phyloP scores from a whole-genome alignment of 305 asterid genomes.

The Solanum hybrid region DNA sequence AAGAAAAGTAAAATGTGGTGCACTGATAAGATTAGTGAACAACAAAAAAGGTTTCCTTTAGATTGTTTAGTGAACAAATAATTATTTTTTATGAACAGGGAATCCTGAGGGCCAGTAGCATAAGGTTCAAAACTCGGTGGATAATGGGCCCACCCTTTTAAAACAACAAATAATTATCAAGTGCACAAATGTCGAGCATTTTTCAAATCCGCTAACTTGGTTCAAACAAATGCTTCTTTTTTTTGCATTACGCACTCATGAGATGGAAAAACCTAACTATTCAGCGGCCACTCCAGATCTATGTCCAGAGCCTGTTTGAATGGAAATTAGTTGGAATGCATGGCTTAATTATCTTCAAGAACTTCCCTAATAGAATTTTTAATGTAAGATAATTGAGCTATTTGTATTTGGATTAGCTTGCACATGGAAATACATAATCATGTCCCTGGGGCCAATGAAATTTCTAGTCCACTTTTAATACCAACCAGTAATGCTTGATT shows the following conservation, averaged over 20 bases:
- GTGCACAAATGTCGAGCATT: not conserved
- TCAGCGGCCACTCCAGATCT: not conserved
- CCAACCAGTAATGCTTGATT: not conserved
- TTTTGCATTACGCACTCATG: not conserved
- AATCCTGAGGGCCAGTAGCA: not conserved
- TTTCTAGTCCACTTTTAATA: not conserved
- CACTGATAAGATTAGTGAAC: not conserved
- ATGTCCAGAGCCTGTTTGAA: not conserved
- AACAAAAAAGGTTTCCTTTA: not conserved
- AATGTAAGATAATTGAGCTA: not conserved
- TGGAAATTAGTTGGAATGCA: not conserved
- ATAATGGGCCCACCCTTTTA: not conserved
- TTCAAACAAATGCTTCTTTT: not conserved
- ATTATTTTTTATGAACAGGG: not conserved
- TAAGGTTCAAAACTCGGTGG: not conserved
- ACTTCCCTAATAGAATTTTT: not conserved
- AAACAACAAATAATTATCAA: not conserved
- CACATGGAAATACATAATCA: not conserved
- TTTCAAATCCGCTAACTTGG: not conserved
- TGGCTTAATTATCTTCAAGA: not conserved
- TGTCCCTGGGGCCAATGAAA: not conserved
- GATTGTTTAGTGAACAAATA: not conserved
- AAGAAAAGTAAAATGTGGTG: not conserved
- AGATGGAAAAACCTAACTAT: not conserved
- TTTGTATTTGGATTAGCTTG: not conserved